These are phyloP conservation scores for Serendipita indica DNA, from an alignment of 768 basidiomycete species.

Conservation along the genomic window DNA sequence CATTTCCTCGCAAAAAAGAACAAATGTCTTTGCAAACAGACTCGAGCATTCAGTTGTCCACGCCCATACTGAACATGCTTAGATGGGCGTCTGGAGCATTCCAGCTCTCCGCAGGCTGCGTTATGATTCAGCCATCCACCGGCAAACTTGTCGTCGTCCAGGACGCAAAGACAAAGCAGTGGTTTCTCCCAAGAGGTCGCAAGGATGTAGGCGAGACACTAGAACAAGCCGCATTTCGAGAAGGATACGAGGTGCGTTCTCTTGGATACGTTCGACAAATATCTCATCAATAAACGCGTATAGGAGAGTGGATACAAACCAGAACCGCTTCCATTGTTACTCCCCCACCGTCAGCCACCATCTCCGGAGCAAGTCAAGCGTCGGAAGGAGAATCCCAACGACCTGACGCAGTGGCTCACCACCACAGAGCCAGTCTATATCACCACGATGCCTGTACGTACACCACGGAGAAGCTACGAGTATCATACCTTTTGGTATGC, in stretches of 20 bases:
- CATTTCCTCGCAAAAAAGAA: no score
- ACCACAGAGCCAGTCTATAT: constrained; percentile 13
- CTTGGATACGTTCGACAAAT: not conserved
- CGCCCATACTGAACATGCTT: not conserved
- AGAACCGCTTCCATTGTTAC: not conserved
- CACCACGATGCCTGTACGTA: not conserved
- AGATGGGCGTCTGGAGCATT: constrained; percentile 28
- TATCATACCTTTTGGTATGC: constrained; percentile 44
- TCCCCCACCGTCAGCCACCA: constrained; percentile 7
- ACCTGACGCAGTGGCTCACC: not conserved
- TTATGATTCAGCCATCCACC: constrained; percentile 45
- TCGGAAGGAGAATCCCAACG: not conserved
- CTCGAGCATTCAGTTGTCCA: not conserved
- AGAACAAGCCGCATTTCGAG: constrained; percentile 43
- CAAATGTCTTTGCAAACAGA: no score
- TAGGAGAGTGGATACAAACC: not conserved
- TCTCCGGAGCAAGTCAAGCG: not conserved
- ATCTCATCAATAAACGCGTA: not conserved
- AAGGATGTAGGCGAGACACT: constrained; percentile 53
- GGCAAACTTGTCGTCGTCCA: constrained; percentile 38
- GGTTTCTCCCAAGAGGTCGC: constrained; percentile 49
- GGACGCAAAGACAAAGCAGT: constrained; percentile 27
- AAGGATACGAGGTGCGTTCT: constrained; percentile 52
- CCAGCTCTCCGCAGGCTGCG: constrained; percentile 46
- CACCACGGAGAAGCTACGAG: constrained; percentile 26